Conservation (phyloP, 176 grass and related monocot species). For the Hordeum marinum region DNA sequence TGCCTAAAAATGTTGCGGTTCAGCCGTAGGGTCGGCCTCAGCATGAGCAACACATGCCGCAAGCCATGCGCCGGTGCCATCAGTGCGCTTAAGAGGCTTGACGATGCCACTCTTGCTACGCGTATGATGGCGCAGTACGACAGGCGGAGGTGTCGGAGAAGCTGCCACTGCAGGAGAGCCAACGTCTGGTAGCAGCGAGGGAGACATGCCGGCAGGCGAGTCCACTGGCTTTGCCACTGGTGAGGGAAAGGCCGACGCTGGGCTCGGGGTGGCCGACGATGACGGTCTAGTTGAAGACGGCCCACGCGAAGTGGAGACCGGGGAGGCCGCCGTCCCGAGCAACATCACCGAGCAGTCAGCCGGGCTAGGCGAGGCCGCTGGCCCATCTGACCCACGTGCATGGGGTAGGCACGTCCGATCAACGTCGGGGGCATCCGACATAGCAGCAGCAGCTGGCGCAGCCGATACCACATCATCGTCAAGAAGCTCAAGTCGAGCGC, state of each 20-base stretch:
- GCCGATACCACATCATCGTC: no score
- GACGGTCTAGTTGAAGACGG: rapidly evolving
- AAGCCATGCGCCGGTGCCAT: no score
- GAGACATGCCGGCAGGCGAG: background rate
- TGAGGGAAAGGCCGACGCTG: no score
- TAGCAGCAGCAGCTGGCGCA: background rate
- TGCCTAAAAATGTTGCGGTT: no score
- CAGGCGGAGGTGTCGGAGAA: background rate
- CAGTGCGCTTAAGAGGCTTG: background rate
- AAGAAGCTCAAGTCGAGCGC: no score
- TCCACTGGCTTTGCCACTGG: rapidly evolving
- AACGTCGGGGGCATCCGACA: background rate
- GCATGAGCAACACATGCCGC: no score
- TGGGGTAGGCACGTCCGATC: background rate
- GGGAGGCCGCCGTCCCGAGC: background rate
- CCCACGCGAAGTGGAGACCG: background rate
- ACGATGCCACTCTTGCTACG: background rate
- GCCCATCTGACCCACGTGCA: no score
- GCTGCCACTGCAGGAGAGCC: background rate
- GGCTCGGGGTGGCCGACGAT: no score
- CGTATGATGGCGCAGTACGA: background rate
- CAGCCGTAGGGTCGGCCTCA: no score
- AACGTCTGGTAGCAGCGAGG: background rate
- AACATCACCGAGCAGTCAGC: background rate
- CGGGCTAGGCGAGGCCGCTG: background rate